Conservation (phyloP, 371 early-diverging fungal genomes). For the Mucor velutinosus region DNA sequence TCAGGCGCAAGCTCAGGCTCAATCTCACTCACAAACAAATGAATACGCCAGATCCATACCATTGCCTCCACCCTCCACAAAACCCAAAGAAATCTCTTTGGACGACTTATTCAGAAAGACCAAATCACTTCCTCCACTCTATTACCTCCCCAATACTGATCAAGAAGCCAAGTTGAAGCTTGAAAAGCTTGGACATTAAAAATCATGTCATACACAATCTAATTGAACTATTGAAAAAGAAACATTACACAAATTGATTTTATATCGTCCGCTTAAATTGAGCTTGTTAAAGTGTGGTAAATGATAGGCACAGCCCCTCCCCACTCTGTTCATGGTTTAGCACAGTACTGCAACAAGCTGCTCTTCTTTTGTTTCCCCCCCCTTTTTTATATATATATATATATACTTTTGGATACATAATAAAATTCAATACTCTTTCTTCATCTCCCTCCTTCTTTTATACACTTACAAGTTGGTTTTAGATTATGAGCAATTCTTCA, state of each 20-base stretch:
- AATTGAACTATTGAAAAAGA: not conserved
- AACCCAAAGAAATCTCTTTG: slow-evolving; percentile 36
- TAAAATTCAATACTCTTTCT: not conserved
- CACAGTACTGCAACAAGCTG: not conserved
- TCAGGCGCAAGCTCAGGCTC: slow-evolving; percentile 22
- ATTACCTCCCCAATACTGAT: slow-evolving; percentile 56
- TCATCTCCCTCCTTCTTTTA: not conserved
- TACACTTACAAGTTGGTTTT: not conserved
- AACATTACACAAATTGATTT: slow-evolving; percentile 4
- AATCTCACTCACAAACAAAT: not conserved
- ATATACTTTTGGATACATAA: not conserved
- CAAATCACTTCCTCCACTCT: slow-evolving; percentile 48
- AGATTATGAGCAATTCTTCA: slow-evolving; percentile 24
- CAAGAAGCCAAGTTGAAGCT: slow-evolving; percentile 36
- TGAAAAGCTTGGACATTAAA: slow-evolving; percentile 19
- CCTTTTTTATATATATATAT: not conserved
- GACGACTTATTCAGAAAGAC: slow-evolving; percentile 59
- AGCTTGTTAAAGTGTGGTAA: not conserved
- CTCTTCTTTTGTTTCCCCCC: not conserved
- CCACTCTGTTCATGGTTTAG: not conserved
- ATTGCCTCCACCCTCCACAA: not conserved
- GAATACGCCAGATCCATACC: not conserved
- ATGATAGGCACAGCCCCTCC: not conserved
- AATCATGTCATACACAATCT: not conserved
- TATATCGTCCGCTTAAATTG: slow-evolving; percentile 2